Evolutionary conservation across 2,329 filamentous ascomycete genomes (phyloP).

Genomic region (Colletotrichum sp.): DNA sequence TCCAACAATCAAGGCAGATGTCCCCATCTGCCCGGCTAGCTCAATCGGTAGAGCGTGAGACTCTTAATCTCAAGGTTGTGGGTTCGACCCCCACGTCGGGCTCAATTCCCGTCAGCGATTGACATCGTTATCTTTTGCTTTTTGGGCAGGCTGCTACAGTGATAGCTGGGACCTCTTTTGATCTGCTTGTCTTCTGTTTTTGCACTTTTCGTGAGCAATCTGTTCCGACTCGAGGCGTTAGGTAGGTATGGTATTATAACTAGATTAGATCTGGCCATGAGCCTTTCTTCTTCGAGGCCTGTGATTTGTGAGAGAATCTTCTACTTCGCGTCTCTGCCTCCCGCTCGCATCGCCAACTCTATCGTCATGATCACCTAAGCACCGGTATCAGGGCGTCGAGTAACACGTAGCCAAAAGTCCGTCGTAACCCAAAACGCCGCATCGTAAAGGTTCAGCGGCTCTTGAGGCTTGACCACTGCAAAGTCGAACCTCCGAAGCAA

Average conservation of each 20-base stretch:
- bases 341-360: no score
- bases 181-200: no score
- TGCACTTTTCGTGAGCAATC: no score
- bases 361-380: neutral
- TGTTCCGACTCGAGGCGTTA: no score
- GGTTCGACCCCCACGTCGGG: conserved; percentile 28
- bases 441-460: conserved; percentile 22
- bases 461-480: conserved; percentile 20
- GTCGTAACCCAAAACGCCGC: conserved; percentile 24
- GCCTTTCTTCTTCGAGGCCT: neutral
- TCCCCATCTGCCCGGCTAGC: conserved; percentile 56
- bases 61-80: conserved; percentile 51
- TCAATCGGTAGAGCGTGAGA: conserved; percentile 78
- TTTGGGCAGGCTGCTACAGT: neutral
- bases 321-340: no score
- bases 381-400: neutral
- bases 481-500: conserved; percentile 24
- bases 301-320: rapidly evolving
- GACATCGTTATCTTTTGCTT: neutral
- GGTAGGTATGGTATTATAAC: neutral
- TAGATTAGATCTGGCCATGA: neutral
- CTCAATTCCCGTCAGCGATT: conserved; percentile 25
- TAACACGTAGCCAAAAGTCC: conserved; percentile 25
- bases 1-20: conserved; percentile 5
- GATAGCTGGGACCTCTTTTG: rapidly evolving